phyloP scores from a whole-genome alignment of 2,329 filamentous ascomycete genomes.

The Neospermospora avenae region DNA sequence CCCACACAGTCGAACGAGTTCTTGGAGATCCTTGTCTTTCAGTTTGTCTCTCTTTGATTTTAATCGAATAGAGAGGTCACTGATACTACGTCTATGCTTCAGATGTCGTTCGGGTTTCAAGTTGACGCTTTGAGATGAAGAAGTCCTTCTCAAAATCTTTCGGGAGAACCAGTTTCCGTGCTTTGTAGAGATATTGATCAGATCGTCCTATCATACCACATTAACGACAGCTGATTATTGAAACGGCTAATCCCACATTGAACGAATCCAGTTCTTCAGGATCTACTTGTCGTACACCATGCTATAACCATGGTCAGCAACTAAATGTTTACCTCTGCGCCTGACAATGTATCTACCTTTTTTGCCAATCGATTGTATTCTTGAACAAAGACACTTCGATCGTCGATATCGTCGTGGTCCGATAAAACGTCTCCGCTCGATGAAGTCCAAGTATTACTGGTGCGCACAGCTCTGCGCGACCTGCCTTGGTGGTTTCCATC shows the following conservation, averaged over 20 bases:
- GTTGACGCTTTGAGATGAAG: conserved; percentile 34
- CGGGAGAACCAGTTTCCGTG: conserved; percentile 39
- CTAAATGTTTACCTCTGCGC: background rate
- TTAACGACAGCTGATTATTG: background rate
- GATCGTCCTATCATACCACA: conserved; percentile 13
- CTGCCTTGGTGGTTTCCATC: conserved; percentile 4
- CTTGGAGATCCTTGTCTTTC: conserved; percentile 50
- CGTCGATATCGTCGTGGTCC: conserved; percentile 49
- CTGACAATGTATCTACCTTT: conserved; percentile 42
- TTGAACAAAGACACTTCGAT: conserved; percentile 47
- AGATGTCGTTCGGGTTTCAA: conserved; percentile 32
- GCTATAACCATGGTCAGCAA: conserved; percentile 38
- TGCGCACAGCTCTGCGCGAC: conserved; percentile 17
- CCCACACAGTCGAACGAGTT: conserved; percentile 61
- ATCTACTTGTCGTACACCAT: conserved; percentile 44
- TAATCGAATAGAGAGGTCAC: conserved; percentile 50
- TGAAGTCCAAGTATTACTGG: conserved; percentile 56
- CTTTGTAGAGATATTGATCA: conserved; percentile 25
- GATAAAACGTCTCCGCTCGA: conserved; percentile 48
- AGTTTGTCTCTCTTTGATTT: conserved; percentile 44
- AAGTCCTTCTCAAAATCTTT: conserved; percentile 38
- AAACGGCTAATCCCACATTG: conserved; percentile 18
- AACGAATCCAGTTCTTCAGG: conserved; percentile 25
- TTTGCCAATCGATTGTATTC: conserved; percentile 60
- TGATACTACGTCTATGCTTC: conserved; percentile 51